phyloP scores from a whole-genome alignment of 768 basidiomycete genomes.

The Hericium rajendrae region DNA sequence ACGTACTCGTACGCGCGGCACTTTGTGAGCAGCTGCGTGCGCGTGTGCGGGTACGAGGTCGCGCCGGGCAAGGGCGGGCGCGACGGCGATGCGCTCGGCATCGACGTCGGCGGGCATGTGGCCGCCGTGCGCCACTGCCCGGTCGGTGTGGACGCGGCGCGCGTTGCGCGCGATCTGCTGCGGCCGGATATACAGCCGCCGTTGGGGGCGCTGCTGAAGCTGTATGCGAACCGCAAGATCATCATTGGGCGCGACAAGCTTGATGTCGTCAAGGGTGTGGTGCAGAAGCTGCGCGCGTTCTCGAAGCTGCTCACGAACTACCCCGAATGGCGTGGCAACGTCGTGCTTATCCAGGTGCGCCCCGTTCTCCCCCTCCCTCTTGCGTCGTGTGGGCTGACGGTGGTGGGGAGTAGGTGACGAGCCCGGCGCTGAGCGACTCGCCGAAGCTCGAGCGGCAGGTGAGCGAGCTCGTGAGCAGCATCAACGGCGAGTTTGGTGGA shows the following conservation, averaged over 20 bases:
- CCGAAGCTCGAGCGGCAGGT: constrained; percentile 91
- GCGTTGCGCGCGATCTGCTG: constrained; percentile 66
- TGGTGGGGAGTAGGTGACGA: constrained; percentile 48
- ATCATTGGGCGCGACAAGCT: constrained; percentile 96
- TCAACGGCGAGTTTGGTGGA: constrained; percentile 92
- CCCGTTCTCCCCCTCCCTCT: not conserved
- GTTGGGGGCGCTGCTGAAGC: constrained; percentile 65
- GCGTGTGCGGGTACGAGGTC: constrained; percentile 92
- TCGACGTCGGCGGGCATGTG: constrained; percentile 83
- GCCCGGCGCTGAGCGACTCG: constrained; percentile 84
- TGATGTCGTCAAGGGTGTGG: constrained; percentile 95
- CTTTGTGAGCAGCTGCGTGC: constrained; percentile 89
- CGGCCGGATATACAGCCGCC: constrained; percentile 85
- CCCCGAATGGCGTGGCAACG: constrained; percentile 92
- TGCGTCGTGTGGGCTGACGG: not conserved
- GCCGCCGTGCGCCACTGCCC: constrained; percentile 83
- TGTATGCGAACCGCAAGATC: constrained; percentile 97
- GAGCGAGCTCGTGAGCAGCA: constrained; percentile 87
- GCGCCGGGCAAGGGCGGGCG: constrained; percentile 63
- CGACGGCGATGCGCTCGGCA: constrained; percentile 59
- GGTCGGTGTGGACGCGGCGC: constrained; percentile 89
- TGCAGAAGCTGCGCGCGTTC: constrained; percentile 97
- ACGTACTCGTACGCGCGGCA: constrained; percentile 95
- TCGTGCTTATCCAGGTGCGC: constrained; percentile 59
- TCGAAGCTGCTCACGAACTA: constrained; percentile 89